Percentiles rank a stretch among this genome's conserved stretches.
Evolutionary conservation across 495 filamentous ascomycete genomes (phyloP).

Genomic region (Achaetomiella virescens): DNA sequence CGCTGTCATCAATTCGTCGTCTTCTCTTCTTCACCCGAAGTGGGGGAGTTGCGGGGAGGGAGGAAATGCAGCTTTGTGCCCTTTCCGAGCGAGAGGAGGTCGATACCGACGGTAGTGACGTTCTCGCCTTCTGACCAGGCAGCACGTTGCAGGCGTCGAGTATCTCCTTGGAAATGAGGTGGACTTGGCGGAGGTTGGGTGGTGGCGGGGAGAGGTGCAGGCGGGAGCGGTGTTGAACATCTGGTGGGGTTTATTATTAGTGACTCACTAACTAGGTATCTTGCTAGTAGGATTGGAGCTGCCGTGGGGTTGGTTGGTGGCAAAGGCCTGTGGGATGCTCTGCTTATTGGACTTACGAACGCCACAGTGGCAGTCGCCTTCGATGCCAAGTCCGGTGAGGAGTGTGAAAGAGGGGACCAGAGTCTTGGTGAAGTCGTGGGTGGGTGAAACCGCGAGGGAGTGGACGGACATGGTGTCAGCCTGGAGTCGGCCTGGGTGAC

Average conservation of each 20-base stretch:
- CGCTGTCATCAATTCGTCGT: background rate
- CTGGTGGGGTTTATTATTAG: background rate
- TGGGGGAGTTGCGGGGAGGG: too few relatives aligned
- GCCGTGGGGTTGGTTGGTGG: too few relatives aligned
- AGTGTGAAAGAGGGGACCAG: slow-evolving; percentile 1
- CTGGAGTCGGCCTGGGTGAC: background rate
- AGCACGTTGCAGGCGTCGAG: slow-evolving; percentile 1
- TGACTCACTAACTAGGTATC: background rate
- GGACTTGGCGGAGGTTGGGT: slow-evolving; percentile 14
- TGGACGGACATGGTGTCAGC: background rate
- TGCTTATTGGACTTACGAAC: slow-evolving; percentile 1
- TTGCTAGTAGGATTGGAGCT: too few relatives aligned
- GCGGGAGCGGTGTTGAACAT: slow-evolving; percentile 12
- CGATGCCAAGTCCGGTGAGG: slow-evolving; percentile 8
- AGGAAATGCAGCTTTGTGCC: slow-evolving; percentile 14
- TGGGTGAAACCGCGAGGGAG: background rate
- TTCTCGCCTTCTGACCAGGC: slow-evolving; percentile 14
- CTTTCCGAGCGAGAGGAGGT: slow-evolving; percentile 1
- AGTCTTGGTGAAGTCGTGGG: slow-evolving; percentile 12
- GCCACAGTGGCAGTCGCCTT: slow-evolving; percentile 15
- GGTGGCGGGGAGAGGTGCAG: slow-evolving; percentile 8
- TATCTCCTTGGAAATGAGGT: slow-evolving; percentile 12
- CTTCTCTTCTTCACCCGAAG: background rate
- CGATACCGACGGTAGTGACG: slow-evolving; percentile 11
- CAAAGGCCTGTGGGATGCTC: too few relatives aligned